Evolutionary conservation across 768 basidiomycete species (phyloP).

Genomic region (Auriscalpium vulgare): DNA sequence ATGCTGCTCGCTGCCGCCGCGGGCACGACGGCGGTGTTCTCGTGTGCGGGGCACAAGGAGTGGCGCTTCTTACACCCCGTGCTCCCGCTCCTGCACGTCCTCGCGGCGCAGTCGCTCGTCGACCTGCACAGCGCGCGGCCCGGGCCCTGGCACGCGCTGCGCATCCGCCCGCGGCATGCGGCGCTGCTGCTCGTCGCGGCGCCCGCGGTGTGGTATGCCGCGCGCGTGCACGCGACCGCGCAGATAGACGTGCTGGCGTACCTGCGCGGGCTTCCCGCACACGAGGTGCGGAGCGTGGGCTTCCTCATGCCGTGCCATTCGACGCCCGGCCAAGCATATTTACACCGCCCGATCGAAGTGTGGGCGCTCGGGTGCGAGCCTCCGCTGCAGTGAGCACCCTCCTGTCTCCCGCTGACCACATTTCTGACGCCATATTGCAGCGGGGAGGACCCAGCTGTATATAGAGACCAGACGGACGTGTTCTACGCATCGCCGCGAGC

Average conservation of each 20-base stretch:
- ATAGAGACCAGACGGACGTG: slow-evolving; percentile 73
- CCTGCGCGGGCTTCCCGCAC: slow-evolving; percentile 45
- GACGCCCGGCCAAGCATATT: slow-evolving; percentile 82
- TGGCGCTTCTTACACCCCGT: slow-evolving; percentile 95
- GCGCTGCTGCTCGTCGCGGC: slow-evolving; percentile 43
- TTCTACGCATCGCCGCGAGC: slow-evolving; percentile 67
- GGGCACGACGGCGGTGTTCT: slow-evolving; percentile 68
- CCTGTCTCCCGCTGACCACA: neutral
- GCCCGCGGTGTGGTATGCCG: slow-evolving; percentile 59
- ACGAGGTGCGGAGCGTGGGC: slow-evolving; percentile 51
- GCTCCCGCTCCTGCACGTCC: slow-evolving; percentile 73
- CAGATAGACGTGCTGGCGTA: slow-evolving; percentile 72
- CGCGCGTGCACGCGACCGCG: slow-evolving; percentile 70
- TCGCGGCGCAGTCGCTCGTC: slow-evolving; percentile 67
- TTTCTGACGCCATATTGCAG: slow-evolving; percentile 21
- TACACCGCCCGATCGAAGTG: slow-evolving; percentile 64
- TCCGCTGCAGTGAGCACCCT: slow-evolving; percentile 60
- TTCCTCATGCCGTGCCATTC: slow-evolving; percentile 97
- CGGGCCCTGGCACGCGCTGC: slow-evolving; percentile 15
- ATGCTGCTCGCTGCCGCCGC: slow-evolving; percentile 40
- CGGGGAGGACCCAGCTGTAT: slow-evolving; percentile 43
- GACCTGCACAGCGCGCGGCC: slow-evolving; percentile 21
- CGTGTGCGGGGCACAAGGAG: slow-evolving; percentile 87
- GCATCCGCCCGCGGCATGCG: slow-evolving; percentile 30
- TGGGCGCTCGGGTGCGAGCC: slow-evolving; percentile 95